Evolutionary conservation across 805 yeast genomes (phyloP).

Genomic region (Starmerella gropengiesseri): DNA sequence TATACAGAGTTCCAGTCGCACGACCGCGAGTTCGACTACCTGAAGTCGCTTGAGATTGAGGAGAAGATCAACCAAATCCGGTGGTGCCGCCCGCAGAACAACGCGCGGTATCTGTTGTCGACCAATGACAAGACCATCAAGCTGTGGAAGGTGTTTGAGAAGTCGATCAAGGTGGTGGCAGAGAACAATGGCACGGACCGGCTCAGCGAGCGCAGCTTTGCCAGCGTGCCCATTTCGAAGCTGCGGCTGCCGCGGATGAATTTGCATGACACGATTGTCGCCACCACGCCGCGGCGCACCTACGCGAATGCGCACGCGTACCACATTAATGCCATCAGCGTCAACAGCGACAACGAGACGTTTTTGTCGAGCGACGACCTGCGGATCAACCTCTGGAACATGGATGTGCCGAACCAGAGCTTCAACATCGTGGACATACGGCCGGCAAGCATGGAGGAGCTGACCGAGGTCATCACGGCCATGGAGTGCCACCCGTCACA

Average conservation of each 20-base stretch:
- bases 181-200: conserved; percentile 70
- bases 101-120: conserved; percentile 78
- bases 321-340: conserved; percentile 90
- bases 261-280: conserved; percentile 88
- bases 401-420: conserved; percentile 85
- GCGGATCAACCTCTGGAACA: conserved; percentile 90
- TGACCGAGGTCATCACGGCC: conserved; percentile 92
- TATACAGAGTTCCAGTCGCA: conserved; percentile 96
- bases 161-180: conserved; percentile 79
- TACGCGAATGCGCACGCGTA: conserved; percentile 96
- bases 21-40: conserved; percentile 96
- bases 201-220: conserved; percentile 24
- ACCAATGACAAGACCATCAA: conserved; percentile 98
- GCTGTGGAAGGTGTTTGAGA: conserved; percentile 91
- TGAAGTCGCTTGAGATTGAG: conserved; percentile 91
- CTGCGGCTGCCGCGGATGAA: conserved; percentile 78
- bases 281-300: conserved; percentile 85
- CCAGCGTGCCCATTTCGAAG: conserved; percentile 27
- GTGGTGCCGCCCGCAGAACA: conserved; percentile 84
- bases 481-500: conserved; percentile 91
- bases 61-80: conserved; percentile 96
- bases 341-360: conserved; percentile 93
- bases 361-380: conserved; percentile 87
- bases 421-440: conserved; percentile 96
- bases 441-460: conserved; percentile 97